Conservation (phyloP, 495 filamentous ascomycete genomes). For the Penicillium lagena region DNA sequence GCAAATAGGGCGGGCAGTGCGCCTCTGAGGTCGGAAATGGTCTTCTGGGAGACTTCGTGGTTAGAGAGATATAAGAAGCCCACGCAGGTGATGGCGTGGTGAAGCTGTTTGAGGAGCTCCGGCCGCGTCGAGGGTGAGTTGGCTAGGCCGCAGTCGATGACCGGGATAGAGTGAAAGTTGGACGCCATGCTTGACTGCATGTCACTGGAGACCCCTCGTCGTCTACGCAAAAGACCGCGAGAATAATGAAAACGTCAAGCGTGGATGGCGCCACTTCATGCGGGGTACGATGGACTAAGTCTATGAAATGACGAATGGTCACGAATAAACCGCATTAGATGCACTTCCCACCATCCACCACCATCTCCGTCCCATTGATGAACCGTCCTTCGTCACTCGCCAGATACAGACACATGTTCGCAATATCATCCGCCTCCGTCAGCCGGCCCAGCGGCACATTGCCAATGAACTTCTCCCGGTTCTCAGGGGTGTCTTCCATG, state of each 20-base stretch:
- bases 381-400: slow-evolving; percentile 63
- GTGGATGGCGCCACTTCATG: not conserved
- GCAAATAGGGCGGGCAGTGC: slow-evolving; percentile 39
- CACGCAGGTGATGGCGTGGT: slow-evolving; percentile 37
- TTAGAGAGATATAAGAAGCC: slow-evolving; percentile 49
- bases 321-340: slow-evolving; percentile 12
- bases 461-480: slow-evolving; percentile 58
- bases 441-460: slow-evolving; percentile 61
- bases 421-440: slow-evolving; percentile 58
- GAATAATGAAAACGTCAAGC: not conserved
- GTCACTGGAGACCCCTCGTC: no score
- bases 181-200: slow-evolving; percentile 33
- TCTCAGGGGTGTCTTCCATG: slow-evolving; percentile 61
- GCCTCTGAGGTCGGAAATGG: slow-evolving; percentile 29
- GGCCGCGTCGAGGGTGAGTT: slow-evolving; percentile 11
- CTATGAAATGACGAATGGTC: not conserved
- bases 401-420: slow-evolving; percentile 59
- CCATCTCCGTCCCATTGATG: slow-evolving; percentile 55
- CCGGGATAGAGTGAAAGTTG: slow-evolving; percentile 33
- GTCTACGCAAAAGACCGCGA: no score
- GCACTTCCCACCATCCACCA: slow-evolving; percentile 33
- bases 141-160: slow-evolving; percentile 39
- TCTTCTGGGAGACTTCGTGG: slow-evolving; percentile 32
- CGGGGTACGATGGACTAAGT: no score
- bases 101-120: slow-evolving; percentile 31